These are phyloP conservation scores for Kondoa malvinella DNA, from an alignment of 768 basidiomycete genomes.

Conservation along the genomic window DNA sequence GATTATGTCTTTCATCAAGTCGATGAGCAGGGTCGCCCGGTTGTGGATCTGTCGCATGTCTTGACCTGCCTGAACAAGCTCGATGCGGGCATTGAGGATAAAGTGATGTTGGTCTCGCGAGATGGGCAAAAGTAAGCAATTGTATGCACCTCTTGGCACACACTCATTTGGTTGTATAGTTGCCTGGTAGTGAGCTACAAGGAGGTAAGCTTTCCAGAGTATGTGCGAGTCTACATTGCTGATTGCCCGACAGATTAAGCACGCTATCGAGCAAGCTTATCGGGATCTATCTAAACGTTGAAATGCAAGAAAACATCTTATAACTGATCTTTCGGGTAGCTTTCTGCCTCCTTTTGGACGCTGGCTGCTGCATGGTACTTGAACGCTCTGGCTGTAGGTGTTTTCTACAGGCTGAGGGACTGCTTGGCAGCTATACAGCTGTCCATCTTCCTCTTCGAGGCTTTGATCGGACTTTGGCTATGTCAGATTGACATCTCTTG, in stretches of 20 bases:
- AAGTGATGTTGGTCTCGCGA: slow-evolving; percentile 79
- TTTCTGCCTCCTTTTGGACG: neutral
- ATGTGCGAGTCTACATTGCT: neutral
- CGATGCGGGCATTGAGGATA: slow-evolving; percentile 83
- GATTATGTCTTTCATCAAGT: slow-evolving; percentile 98
- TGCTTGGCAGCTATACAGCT: too few species aligned
- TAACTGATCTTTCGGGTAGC: neutral
- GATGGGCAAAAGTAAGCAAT: slow-evolving; percentile 93
- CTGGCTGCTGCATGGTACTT: neutral
- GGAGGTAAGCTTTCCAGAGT: neutral
- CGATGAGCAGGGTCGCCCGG: slow-evolving; percentile 71
- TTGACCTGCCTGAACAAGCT: slow-evolving; percentile 89
- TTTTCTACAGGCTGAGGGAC: too few species aligned
- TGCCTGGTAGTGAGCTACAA: slow-evolving; percentile 27
- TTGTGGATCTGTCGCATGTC: slow-evolving; percentile 79
- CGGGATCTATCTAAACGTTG: slow-evolving; percentile 19
- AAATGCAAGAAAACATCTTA: neutral
- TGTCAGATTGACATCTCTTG: too few species aligned
- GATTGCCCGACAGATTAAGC: slow-evolving; percentile 24
- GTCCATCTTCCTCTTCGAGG: too few species aligned
- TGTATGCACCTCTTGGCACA: slow-evolving; percentile 44
- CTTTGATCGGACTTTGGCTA: too few species aligned
- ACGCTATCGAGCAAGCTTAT: slow-evolving; percentile 25
- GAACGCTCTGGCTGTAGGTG: neutral
- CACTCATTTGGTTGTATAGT: slow-evolving; percentile 6